A percentile compares a stretch with the other conserved stretches of the same genome.
These are phyloP conservation scores for Stephania cephalantha DNA, from an alignment of 164 flowering plant genomes.

Conservation along the genomic window DNA sequence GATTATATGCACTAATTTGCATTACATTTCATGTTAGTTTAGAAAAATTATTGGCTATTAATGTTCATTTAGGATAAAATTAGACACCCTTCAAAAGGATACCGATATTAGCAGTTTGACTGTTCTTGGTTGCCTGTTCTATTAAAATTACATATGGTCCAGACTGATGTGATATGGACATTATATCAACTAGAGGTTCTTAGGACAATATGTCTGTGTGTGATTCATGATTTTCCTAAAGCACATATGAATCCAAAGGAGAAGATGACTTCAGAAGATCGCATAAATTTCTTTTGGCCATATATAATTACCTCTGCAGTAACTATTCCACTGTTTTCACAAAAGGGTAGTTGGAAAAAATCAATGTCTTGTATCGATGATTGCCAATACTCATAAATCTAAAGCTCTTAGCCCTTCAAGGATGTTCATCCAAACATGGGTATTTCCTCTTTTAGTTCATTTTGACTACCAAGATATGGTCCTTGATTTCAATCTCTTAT, in stretches of 20 bases:
- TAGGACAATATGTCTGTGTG: background rate
- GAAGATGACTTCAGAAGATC: background rate
- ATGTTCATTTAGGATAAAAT: background rate
- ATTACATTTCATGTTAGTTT: background rate
- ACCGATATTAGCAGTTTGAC: conserved; percentile 3
- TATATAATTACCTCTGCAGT: no score
- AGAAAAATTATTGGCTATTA: background rate
- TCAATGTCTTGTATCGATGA: background rate
- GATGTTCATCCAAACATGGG: background rate
- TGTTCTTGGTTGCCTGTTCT: background rate
- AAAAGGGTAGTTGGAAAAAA: background rate
- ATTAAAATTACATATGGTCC: background rate
- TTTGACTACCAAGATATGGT: background rate
- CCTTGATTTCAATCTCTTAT: background rate
- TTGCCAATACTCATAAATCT: background rate
- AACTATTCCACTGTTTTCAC: background rate
- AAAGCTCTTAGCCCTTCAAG: background rate
- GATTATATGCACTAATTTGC: background rate
- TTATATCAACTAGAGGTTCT: background rate
- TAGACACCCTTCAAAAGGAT: background rate
- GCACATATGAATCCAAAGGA: background rate
- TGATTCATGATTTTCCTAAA: background rate
- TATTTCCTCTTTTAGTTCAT: background rate
- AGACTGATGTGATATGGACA: background rate
- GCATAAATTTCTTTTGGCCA: background rate